Base-by-base conservation (phyloP, 306 rosid species). In the Prunus armeniaca region DNA sequence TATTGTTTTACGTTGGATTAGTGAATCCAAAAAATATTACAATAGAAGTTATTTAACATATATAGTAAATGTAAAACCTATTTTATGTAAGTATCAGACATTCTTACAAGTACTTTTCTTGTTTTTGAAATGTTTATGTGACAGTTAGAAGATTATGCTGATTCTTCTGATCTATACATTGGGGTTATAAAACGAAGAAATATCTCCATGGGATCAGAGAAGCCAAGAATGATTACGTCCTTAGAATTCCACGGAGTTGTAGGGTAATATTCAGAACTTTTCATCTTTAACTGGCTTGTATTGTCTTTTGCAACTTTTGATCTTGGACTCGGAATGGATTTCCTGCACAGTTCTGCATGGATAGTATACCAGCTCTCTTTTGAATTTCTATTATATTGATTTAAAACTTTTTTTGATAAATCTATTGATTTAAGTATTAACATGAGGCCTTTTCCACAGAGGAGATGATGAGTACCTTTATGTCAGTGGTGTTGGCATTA, bases 391-490 rank as follows among this genome's bases (percentile, higher is more conserved):
- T 74, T 76, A 20, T 24, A 49, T 56, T 41, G 57, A 38, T 6
- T 38, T 3, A 14, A 9, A 10, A 18, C 17, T 41, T 58, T 9
- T 24, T 4, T 60, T 60, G 30, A 25, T 60, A 22, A 25, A 60
- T 60, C 34, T 52, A 27, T 28, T 51, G 74, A 28, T 71, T 71
- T 43, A 14, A 54, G 54, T 49, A 61, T 50, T 67, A 61, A 18
- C 17, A 19, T 2, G 64, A 56, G 27, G 56, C 54, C 28, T 76
- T 72, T 82, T 85, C 69, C 19, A 50, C 90, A 92, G 97, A 38
- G 93, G 88, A 71, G 89, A 89, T 67, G 90, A 92, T n/a, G 88
- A 87, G 80, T 87, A 85, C 76, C 87, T 92, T 52, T 86, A 81
- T 80, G 87, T 87, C 43, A 86, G 83, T 28, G 96, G 96, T 60